Evolutionary conservation across 169 alveolate species (phyloP).

Genomic region (Eimeria maxima): DNA sequence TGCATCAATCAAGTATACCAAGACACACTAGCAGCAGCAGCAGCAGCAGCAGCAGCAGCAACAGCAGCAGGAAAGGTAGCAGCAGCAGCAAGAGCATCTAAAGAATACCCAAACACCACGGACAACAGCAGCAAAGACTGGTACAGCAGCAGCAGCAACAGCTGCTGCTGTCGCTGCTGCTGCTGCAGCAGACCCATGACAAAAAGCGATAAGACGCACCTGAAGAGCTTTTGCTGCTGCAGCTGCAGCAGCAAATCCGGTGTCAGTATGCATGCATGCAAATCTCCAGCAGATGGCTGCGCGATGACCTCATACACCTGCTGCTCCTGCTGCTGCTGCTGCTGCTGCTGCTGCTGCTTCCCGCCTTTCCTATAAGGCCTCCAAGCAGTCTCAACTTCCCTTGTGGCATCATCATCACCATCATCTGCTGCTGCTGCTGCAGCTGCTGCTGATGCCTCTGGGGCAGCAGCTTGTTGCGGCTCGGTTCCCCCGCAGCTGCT

Average conservation of each 20-base stretch:
- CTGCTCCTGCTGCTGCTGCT: slow-evolving; percentile 37
- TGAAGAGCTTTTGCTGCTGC: slow-evolving; percentile 31
- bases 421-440: neutral
- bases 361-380: neutral
- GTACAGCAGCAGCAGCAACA: slow-evolving; percentile 11
- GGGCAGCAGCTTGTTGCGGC: no score
- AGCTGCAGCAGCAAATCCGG: neutral
- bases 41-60: slow-evolving; percentile 15
- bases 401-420: neutral
- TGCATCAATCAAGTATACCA: neutral
- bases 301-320: slow-evolving; percentile 1
- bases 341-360: neutral
- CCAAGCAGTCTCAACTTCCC: neutral
- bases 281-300: slow-evolving; percentile 29
- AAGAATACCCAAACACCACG: no score
- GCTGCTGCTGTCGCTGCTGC: slow-evolving; percentile 16
- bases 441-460: no score
- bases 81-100: neutral
- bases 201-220: neutral
- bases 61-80: neutral
- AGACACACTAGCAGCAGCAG: neutral
- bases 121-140: no score
- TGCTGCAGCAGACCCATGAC: neutral
- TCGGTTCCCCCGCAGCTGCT: neutral
- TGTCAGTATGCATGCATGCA: neutral